These are phyloP conservation scores for Phlebiopsis flavidoalba DNA, from an alignment of 768 basidiomycete genomes.

Conservation along the genomic window DNA sequence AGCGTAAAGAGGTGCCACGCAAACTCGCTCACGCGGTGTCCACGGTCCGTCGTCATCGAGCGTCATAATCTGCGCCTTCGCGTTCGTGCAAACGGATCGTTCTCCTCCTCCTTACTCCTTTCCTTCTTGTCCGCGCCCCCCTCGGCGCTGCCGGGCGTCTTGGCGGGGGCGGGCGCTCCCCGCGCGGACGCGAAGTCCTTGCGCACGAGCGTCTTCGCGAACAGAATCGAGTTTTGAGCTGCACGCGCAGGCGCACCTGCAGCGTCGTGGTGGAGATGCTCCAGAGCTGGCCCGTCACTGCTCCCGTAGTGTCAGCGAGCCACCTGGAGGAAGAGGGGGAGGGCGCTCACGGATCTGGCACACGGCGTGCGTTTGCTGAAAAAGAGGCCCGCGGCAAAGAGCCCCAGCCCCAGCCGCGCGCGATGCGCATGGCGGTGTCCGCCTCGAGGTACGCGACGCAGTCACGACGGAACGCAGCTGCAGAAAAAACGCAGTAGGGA, in stretches of 20 bases:
- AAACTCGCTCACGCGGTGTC: conserved; percentile 86
- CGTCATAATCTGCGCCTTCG: conserved; percentile 87
- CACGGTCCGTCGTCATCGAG: conserved; percentile 90
- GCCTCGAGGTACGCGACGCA: conserved; percentile 61
- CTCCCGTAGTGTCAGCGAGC: conserved; percentile 11
- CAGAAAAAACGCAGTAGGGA: conserved; percentile 63
- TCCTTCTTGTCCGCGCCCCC: conserved; percentile 41
- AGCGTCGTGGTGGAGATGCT: conserved; percentile 62
- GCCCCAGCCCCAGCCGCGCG: conserved; percentile 72
- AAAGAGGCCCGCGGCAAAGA: conserved; percentile 52
- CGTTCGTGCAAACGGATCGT: conserved; percentile 47
- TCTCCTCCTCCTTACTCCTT: conserved; percentile 45
- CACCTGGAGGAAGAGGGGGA: background rate
- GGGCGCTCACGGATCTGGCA: conserved; percentile 37
- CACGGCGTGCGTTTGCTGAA: conserved; percentile 36
- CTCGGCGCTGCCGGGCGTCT: conserved; percentile 2
- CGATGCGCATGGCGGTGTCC: conserved; percentile 48
- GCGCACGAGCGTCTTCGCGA: conserved; percentile 79
- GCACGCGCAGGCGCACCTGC: conserved; percentile 65
- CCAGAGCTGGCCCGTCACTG: conserved; percentile 70
- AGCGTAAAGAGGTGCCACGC: conserved; percentile 73
- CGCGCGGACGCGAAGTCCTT: conserved; percentile 81
- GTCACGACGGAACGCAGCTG: no score
- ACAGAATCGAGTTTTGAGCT: conserved; percentile 82
- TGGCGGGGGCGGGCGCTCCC: conserved; percentile 28